Conservation (phyloP, 2,329 filamentous ascomycete species). For the Geosmithia flava region DNA sequence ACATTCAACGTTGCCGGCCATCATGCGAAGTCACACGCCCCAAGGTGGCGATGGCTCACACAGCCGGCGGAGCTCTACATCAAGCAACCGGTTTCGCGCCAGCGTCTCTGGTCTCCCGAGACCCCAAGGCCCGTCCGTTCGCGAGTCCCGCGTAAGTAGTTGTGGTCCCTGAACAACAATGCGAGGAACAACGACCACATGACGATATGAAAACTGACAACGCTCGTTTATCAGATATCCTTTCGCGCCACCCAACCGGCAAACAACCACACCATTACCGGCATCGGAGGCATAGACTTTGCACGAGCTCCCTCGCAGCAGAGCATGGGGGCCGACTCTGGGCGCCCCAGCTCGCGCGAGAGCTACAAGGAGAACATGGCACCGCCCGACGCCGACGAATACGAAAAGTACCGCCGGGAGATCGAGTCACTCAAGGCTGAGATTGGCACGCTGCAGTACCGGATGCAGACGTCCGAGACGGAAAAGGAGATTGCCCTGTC, state of each 20-base stretch:
- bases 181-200: conserved; percentile 3
- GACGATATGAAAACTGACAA: neutral
- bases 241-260: conserved; percentile 41
- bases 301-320: conserved; percentile 27
- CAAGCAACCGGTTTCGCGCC: conserved; percentile 17
- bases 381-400: conserved; percentile 44
- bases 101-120: conserved; percentile 22
- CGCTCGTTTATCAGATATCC: conserved; percentile 20
- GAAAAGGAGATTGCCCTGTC: conserved; percentile 72
- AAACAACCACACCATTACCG: conserved; percentile 44
- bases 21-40: conserved; percentile 20
- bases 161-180: conserved; percentile 3
- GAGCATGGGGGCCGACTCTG: conserved; percentile 24
- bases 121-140: conserved; percentile 17
- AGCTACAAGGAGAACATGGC: conserved; percentile 49
- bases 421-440: conserved; percentile 80
- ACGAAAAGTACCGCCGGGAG: conserved; percentile 41
- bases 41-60: conserved; percentile 16
- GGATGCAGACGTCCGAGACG: conserved; percentile 74
- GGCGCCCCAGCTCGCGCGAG: conserved; percentile 37
- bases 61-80: conserved; percentile 15
- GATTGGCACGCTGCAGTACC: conserved; percentile 77
- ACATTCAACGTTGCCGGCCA: conserved; percentile 1
- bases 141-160: conserved; percentile 25
- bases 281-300: conserved; percentile 21